Conservation (phyloP, 805 yeast genomes). For the Candida maesae region DNA sequence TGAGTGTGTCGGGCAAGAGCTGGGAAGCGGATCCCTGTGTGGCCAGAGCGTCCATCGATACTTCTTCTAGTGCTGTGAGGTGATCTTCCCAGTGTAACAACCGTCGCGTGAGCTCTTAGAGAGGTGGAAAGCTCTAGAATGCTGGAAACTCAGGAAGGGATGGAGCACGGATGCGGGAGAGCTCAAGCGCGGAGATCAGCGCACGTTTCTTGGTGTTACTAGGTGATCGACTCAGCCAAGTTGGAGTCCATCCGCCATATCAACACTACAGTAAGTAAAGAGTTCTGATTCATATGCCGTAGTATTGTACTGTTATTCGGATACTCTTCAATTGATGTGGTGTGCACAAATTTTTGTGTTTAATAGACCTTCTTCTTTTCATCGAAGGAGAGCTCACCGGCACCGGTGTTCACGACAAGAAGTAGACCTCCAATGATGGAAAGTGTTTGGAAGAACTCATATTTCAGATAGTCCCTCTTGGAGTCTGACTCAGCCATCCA, state of each 20-base stretch:
- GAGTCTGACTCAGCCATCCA: conserved; percentile 74
- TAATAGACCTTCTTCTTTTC: conserved; percentile 92
- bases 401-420: conserved; percentile 91
- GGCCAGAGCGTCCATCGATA: background rate
- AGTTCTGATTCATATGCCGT: no score
- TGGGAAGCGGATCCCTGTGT: background rate
- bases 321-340: no score
- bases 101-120: no score
- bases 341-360: conserved; percentile 6
- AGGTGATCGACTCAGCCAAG: no score
- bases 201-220: no score
- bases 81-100: no score
- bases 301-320: no score
- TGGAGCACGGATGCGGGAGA: no score
- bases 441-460: conserved; percentile 91
- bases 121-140: background rate
- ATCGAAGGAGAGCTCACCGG: conserved; percentile 89
- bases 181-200: background rate
- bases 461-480: conserved; percentile 82
- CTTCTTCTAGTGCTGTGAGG: no score
- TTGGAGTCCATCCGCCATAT: no score
- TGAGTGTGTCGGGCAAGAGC: background rate
- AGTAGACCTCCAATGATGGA: conserved; percentile 93
- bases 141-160: no score
- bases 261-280: no score